Base-by-base conservation (phyloP, 139 green algal genomes). In the Chlamydomonas eustigma region DNA sequence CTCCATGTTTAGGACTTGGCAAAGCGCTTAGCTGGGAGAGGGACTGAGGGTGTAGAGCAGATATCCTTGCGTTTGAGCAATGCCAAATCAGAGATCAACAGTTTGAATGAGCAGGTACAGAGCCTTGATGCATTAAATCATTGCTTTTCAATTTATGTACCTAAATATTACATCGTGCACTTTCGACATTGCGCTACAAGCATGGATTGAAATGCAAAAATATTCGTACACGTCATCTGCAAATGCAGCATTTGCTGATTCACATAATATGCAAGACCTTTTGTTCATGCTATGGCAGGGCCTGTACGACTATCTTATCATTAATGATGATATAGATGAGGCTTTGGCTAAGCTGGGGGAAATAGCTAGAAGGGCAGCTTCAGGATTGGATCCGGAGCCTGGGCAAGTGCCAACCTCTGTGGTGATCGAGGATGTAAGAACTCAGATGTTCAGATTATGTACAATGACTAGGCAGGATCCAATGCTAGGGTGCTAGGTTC, bases 1-100 rank as follows among this genome's bases (percentile, higher is more conserved):
- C n/a, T n/a, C n/a, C n/a, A n/a, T n/a, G n/a, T n/a, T 58, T 18
- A 95, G 58, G 92, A 96, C 81, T 81, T 97, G 35, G 91, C 94
- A 58, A 74, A 78, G 34, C 79, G 93, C 1, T 78, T 97, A 35
- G 74, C 83, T 0, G 89, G 84, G 3, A 84, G 93, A 3, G 90
- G 87, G 71, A 96, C 92, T 2, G 93, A 97, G 36, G 85, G 51
- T 2, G 86, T 91, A 32, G 88, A 91, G 36, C 87, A 94, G 68
- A 89, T 97, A 37, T 64, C 81, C 12, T 77, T 68, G 0, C 88
- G 93, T 2, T 75, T 96, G 28, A 73, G 69, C 22, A 90, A 88
- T 34, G 91, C 92, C 0, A 80, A 86, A 39, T 51, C 50, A 4
- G 93, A 97, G 81, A 86, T 97, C 44, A 84, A 86, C 65, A 37